Evolutionary conservation across 2,329 filamentous ascomycete genomes (phyloP).

Genomic region (Diaporthe citriasiana): DNA sequence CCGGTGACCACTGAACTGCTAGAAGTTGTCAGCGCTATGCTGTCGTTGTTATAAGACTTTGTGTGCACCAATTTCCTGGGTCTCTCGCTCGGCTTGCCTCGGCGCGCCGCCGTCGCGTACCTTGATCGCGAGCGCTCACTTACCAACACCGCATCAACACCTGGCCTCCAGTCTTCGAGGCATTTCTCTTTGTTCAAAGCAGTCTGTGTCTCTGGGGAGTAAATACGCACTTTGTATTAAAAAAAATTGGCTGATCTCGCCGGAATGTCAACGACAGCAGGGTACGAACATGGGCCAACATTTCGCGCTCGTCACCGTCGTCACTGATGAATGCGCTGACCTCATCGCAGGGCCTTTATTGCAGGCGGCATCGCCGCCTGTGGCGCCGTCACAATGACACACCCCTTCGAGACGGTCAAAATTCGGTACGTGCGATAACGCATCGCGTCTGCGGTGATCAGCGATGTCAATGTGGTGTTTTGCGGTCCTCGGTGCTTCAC

Average conservation of each 20-base stretch:
- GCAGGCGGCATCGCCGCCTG: slow-evolving; percentile 97
- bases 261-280: slow-evolving; percentile 66
- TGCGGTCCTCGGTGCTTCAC: slow-evolving; percentile 23
- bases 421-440: slow-evolving; percentile 76
- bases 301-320: background rate
- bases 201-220: background rate
- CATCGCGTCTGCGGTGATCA: background rate
- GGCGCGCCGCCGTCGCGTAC: slow-evolving; percentile 13
- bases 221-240: no score
- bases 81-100: slow-evolving; percentile 24
- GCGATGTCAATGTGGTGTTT: background rate
- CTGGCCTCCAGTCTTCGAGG: background rate
- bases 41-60: slow-evolving; percentile 9
- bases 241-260: background rate
- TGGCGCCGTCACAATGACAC: slow-evolving; percentile 96
- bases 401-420: slow-evolving; percentile 99
- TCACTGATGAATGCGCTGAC: slow-evolving; percentile 42
- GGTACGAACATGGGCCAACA: slow-evolving; percentile 50
- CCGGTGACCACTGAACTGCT: slow-evolving; percentile 8
- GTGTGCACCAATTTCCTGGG: slow-evolving; percentile 6
- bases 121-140: background rate
- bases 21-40: slow-evolving; percentile 15
- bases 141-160: background rate
- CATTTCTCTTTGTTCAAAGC: background rate
- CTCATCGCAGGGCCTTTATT: slow-evolving; percentile 80